These are phyloP conservation scores for Barbarea vulgaris DNA, from an alignment of 345 rosid species.

Conservation along the genomic window DNA sequence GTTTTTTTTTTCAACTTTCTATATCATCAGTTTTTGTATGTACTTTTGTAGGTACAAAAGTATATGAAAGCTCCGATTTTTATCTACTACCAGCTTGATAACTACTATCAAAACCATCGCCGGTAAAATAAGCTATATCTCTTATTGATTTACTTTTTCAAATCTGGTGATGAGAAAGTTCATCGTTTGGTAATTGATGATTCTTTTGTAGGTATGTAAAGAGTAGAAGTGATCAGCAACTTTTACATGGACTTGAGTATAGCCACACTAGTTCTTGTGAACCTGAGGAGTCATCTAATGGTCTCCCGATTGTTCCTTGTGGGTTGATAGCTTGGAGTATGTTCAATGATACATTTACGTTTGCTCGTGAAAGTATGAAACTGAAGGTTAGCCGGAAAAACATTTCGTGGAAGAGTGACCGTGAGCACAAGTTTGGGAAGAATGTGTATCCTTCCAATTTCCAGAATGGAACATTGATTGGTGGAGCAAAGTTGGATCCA, in stretches of 20 bases:
- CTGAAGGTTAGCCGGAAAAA: conserved; percentile 59
- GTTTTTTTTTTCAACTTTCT: neutral
- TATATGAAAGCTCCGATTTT: conserved; percentile 84
- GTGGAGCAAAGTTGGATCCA: conserved; percentile 73
- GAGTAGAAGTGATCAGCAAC: conserved; percentile 81
- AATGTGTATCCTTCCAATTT: conserved; percentile 73
- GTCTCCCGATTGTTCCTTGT: conserved; percentile 72
- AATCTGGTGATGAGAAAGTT: conserved; percentile 7
- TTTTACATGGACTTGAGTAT: conserved; percentile 56
- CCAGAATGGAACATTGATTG: conserved; percentile 74
- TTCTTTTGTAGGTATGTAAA: conserved; percentile 67
- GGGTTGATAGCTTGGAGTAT: conserved; percentile 90
- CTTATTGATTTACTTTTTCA: conserved; percentile 8
- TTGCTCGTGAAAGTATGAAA: conserved; percentile 50
- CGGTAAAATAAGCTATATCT: conserved; percentile 47
- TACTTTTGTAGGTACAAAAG: conserved; percentile 57
- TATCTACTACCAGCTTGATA: conserved; percentile 85
- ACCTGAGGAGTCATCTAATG: conserved; percentile 62
- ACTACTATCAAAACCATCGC: conserved; percentile 84
- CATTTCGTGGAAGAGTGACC: conserved; percentile 83
- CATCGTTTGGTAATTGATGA: neutral
- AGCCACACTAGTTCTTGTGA: conserved; percentile 64
- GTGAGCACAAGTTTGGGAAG: conserved; percentile 80
- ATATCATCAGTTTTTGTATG: neutral
- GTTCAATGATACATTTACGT: conserved; percentile 73